Percentiles rank a stretch among this genome's conserved stretches.
These are phyloP conservation scores for Lithospermum erythrorhizon DNA, from an alignment of 257 asterid genomes.

Conservation along the genomic window DNA sequence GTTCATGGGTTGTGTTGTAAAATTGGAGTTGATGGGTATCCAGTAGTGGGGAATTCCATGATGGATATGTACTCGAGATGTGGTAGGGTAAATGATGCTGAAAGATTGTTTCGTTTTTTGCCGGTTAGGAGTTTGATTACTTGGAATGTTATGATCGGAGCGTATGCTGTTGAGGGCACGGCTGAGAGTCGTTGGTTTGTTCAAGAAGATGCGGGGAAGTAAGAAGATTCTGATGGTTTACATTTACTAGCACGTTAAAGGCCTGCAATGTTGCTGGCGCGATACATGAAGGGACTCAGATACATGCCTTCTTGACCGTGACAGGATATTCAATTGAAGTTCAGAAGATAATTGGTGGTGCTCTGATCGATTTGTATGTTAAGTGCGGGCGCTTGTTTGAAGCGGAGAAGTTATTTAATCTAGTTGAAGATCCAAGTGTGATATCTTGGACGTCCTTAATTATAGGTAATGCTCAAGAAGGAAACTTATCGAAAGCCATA, in stretches of 20 bases:
- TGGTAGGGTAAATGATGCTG: conserved; percentile 36
- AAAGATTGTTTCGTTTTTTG: conserved; percentile 29
- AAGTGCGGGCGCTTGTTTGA: conserved; percentile 29
- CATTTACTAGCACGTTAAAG: conserved; percentile 49
- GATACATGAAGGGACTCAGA: conserved; percentile 41
- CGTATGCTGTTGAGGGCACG: conserved; percentile 25
- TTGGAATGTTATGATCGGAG: conserved; percentile 57
- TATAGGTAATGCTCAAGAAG: conserved; percentile 39
- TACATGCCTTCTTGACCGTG: conserved; percentile 36
- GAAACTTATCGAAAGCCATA: conserved; percentile 28
- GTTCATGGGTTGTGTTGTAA: conserved; percentile 39
- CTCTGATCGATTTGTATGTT: conserved; percentile 49
- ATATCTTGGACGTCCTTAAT: conserved; percentile 45
- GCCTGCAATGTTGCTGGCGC: conserved; percentile 50
- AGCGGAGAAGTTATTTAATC: conserved; percentile 34
- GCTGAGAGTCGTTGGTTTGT: conserved; percentile 31
- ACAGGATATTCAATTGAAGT: conserved; percentile 29
- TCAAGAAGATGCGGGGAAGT: conserved; percentile 32
- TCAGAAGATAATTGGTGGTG: conserved; percentile 37
- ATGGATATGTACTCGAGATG: conserved; percentile 51
- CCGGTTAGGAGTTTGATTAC: conserved; percentile 27
- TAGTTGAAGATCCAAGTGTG: conserved; percentile 26
- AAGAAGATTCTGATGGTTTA: conserved; percentile 41
- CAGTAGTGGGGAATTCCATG: conserved; percentile 43
- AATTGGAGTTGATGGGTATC: conserved; percentile 34